Evolutionary conservation across 306 rosid species (phyloP).

Genomic region (Quercus aquifolioides): DNA sequence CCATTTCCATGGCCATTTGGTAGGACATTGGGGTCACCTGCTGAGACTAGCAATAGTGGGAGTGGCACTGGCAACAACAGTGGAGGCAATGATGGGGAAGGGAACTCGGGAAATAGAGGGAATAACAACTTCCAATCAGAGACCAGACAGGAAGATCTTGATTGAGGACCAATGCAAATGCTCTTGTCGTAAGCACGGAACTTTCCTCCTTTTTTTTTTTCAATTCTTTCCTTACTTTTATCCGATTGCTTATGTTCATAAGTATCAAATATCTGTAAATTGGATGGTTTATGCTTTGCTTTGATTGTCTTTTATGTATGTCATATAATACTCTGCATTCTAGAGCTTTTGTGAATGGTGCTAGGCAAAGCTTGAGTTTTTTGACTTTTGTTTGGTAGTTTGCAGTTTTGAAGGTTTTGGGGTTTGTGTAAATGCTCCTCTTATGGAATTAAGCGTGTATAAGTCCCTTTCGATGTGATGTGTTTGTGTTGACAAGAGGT

Average conservation of each 20-base stretch:
- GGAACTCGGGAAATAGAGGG: conserved; percentile 59
- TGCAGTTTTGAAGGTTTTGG: neutral
- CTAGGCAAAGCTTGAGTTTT: neutral
- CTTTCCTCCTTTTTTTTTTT: conserved; percentile 5
- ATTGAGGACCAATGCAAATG: conserved; percentile 46
- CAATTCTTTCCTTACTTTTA: neutral
- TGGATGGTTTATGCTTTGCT: neutral
- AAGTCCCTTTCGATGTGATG: neutral
- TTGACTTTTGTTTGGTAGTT: neutral
- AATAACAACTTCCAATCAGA: conserved; percentile 63
- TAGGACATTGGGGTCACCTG: conserved; percentile 41
- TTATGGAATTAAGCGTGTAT: neutral
- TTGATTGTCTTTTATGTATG: neutral
- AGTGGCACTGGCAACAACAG: conserved; percentile 33
- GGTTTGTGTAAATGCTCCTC: neutral
- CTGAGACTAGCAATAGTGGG: conserved; percentile 72
- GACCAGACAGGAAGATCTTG: conserved; percentile 93
- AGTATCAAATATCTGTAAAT: neutral
- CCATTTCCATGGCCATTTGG: conserved; percentile 62
- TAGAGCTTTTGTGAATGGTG: neutral
- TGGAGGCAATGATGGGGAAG: conserved; percentile 44
- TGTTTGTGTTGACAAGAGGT: neutral
- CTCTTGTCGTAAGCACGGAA: conserved; percentile 32
- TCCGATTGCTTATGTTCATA: conserved; percentile 1
- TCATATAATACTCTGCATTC: neutral